These are phyloP conservation scores for Phoenix dactylifera DNA, from an alignment of 176 grass and related monocot genomes.

Conservation along the genomic window DNA sequence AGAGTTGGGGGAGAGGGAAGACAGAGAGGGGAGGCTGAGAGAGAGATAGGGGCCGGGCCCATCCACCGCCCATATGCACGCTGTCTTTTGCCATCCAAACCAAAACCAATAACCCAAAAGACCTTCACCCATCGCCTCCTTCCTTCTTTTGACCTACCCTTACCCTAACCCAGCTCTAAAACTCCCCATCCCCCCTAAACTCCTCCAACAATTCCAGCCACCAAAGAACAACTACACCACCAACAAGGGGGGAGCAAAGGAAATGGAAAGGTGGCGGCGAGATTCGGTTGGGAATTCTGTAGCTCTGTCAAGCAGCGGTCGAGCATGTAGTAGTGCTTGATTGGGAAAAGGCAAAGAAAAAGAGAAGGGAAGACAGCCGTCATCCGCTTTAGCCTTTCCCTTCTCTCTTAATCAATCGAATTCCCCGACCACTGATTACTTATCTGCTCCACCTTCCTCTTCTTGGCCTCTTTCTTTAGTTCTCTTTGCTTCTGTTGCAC, in stretches of 20 bases:
- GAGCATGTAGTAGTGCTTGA: too few relatives aligned
- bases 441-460: too few relatives aligned
- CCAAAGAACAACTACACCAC: too few relatives aligned
- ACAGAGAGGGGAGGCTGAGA: background rate
- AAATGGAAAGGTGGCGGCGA: too few relatives aligned
- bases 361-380: constrained; percentile 29
- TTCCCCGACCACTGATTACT: too few relatives aligned
- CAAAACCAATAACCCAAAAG: background rate
- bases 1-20: background rate
- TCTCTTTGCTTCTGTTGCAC: constrained; percentile 30
- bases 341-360: constrained; percentile 24
- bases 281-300: too few relatives aligned
- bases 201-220: background rate
- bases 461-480: constrained; percentile 8
- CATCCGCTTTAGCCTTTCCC: constrained; percentile 16
- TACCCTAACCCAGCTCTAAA: constrained; percentile 10
- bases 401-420: too few relatives aligned
- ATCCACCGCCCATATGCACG: constrained; percentile 3
- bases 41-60: constrained; percentile 1
- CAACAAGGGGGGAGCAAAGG: too few relatives aligned
- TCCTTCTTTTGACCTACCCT: constrained; percentile 13
- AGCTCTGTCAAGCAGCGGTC: too few relatives aligned
- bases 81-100: background rate
- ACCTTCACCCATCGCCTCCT: background rate
- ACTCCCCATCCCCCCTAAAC: background rate